Percentiles rank a stretch among this genome's conserved stretches.
These are phyloP conservation scores for Fermentozyma sake DNA, from an alignment of 1,139 yeast genomes.

Conservation along the genomic window DNA sequence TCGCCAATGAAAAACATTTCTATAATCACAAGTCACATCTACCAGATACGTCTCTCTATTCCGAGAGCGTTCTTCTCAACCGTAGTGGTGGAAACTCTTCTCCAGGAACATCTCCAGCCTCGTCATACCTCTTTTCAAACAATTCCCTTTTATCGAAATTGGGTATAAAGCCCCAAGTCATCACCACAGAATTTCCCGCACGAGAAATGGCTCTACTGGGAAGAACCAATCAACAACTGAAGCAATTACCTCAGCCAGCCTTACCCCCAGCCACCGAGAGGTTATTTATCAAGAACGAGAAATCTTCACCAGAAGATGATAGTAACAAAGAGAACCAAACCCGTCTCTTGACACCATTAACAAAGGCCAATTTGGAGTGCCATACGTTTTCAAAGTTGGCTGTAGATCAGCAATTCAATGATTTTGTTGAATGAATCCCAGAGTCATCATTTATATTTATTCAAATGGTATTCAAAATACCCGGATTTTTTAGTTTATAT, in stretches of 20 bases:
- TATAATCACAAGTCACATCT: constrained; percentile 24
- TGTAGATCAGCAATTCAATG: constrained; percentile 14
- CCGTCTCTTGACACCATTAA: constrained; percentile 18
- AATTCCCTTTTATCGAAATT: constrained; percentile 34
- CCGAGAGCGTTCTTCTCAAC: constrained; percentile 29
- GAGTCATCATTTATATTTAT: not conserved
- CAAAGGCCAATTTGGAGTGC: constrained; percentile 30
- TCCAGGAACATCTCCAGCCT: constrained; percentile 20
- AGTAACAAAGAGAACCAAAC: constrained; percentile 14
- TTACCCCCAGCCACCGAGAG: constrained; percentile 3
- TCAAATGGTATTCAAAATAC: constrained; percentile 1
- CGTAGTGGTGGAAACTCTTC: constrained; percentile 10
- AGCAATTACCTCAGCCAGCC: no score
- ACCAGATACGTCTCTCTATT: constrained; percentile 31
- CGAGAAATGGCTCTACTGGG: no score
- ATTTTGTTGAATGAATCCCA: constrained; percentile 24
- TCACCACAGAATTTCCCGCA: constrained; percentile 24
- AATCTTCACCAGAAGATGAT: constrained; percentile 6
- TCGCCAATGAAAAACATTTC: constrained; percentile 17
- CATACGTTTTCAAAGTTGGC: constrained; percentile 22
- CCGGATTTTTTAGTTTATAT: no score
- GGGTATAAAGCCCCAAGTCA: constrained; percentile 43
- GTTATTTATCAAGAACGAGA: constrained; percentile 3
- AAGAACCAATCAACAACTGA: no score
- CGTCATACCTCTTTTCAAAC: constrained; percentile 32